Conservation (phyloP, 257 asterid genomes). For the Cynanchum wilfordii region DNA sequence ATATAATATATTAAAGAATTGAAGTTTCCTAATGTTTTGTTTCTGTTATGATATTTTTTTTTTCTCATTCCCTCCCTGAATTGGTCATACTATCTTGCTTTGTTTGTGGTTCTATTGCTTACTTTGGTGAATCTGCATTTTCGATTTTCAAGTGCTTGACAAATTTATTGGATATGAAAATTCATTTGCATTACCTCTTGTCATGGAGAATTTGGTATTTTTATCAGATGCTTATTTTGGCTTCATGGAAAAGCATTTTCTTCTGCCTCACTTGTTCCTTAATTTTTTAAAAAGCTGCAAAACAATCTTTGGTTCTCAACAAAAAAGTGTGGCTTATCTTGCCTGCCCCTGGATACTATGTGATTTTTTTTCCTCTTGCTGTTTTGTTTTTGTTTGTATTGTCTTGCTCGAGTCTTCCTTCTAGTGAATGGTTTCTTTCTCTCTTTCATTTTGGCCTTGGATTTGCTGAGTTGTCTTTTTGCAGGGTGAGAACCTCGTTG, state of each 20-base stretch:
- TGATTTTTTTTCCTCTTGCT: neutral
- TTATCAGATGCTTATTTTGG: neutral
- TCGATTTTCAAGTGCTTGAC: neutral
- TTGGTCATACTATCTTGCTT: neutral
- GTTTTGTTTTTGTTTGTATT: neutral
- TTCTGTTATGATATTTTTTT: neutral
- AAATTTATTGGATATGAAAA: neutral
- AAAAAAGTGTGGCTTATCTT: neutral
- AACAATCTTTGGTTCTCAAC: neutral
- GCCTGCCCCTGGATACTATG: neutral
- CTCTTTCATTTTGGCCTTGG: neutral
- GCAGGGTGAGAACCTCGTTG: constrained; percentile 74
- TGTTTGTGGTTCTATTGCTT: neutral
- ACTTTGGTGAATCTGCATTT: neutral
- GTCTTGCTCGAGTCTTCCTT: neutral
- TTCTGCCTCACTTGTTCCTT: neutral
- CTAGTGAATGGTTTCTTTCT: neutral
- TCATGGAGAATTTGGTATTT: neutral
- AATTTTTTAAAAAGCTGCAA: neutral
- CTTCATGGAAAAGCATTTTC: neutral
- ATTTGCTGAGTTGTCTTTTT: constrained; percentile 4
- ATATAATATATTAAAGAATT: neutral
- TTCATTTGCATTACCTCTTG: neutral
- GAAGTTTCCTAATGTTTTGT: neutral
- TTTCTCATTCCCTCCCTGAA: neutral